Evolutionary conservation across 176 grass and related monocot species (phyloP).

Genomic region (Avena eriantha): DNA sequence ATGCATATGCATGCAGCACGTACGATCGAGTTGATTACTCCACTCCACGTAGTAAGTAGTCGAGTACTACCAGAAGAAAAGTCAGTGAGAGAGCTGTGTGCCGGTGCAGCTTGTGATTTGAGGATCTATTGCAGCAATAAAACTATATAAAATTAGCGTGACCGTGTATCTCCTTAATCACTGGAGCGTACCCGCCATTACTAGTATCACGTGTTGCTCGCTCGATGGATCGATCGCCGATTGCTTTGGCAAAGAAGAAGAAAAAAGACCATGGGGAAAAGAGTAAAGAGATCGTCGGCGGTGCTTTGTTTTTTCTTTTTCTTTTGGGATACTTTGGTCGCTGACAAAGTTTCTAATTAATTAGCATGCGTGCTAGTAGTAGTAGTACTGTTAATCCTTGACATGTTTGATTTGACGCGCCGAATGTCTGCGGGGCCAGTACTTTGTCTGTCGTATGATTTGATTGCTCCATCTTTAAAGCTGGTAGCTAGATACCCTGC

Average conservation of each 20-base stretch:
- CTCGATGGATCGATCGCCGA: background rate
- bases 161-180: too few relatives aligned
- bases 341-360: too few relatives aligned
- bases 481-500: background rate
- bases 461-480: background rate
- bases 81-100: background rate
- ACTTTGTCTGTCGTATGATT: background rate
- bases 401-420: background rate
- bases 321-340: background rate
- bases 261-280: background rate
- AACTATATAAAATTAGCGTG: constrained; percentile 16
- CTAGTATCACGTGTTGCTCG: background rate
- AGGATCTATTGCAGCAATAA: background rate
- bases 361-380: too few relatives aligned
- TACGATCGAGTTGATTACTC: background rate
- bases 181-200: background rate
- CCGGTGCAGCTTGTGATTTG: background rate
- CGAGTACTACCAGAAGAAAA: too few relatives aligned
- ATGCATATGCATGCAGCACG: background rate
- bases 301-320: background rate
- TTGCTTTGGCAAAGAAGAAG: background rate
- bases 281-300: background rate
- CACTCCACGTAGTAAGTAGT: background rate
- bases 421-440: too few relatives aligned
- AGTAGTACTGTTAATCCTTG: background rate